Evolutionary conservation across 805 yeast species (phyloP), one percentile per base, ranked within the genome.

Genomic region (Wickerhamomyces rabaulensis): DNA sequence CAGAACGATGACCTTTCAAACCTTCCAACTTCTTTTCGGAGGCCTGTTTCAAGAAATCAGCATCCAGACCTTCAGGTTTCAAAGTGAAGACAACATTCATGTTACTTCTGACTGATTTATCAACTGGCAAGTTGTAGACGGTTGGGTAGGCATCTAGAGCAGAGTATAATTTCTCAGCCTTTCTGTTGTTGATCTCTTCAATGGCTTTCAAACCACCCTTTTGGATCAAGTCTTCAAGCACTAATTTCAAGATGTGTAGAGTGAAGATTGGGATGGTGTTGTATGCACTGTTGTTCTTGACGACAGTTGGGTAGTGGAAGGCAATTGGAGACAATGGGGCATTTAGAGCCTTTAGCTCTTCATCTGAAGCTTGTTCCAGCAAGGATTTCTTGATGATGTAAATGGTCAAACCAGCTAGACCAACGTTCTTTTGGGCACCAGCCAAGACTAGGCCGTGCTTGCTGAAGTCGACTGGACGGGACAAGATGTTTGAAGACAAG

Each of bases 371-470:
- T 53, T 80, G 80, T 23, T 81, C 85, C 23, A 94, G 68, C 46
- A 94, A 74, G 1, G 82, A 62, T 65, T 90, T 92, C 68, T 87
- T 89, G 67, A 91, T 83, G 58, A 94, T 92, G 66, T 90, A 92
- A 52, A 94, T 75, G 15, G 97, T 85, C 53, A 94, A 79, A 35
- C 99, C 99, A 9, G 99, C 97, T 61, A 94, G 72, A 46, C 99
- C 99, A 62, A 94, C 89, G 66, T 94, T 94, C 69, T 94, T 94
- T 70, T 94, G 99, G 23, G 98, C 99, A 52, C 99, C 99, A 17
- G 97, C 99, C 79, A 91, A 82, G 51, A 94, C 83, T 23, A 90
- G 71, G 43, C 97, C 98, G 62, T 79, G 92, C 66, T 87, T 83
- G 46, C 87, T 71, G 38, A 94, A 84, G 58, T 92, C 97, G 42